Base-by-base conservation (phyloP, 2,329 filamentous ascomycete genomes). In the Colletotrichum simmondsii region DNA sequence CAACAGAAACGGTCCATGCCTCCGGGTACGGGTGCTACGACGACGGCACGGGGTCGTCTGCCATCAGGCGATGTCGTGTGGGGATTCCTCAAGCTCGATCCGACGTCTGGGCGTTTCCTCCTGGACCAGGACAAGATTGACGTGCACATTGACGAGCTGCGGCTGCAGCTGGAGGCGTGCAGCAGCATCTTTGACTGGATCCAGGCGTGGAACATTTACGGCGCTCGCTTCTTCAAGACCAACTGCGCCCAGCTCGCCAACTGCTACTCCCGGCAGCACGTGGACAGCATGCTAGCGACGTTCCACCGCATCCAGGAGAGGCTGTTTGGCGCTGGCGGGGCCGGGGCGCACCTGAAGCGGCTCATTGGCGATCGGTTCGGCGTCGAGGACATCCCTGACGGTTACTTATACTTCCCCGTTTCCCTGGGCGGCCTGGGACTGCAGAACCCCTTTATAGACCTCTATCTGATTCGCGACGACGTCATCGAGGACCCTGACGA, bases 201-300 rank as follows among this genome's bases (percentile, higher is more conserved):
- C 4, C 86, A 91, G 75, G 88, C 88, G 0, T 91, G 89, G 85
- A 91, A 91, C 75, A 87, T 84, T 52, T 91, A 90, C 77, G 85
- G 88, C 35, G 84, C 83, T 8, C 84, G 86, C 1, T 91, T 91
- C 79, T 90, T 91, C 77, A 81, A 82, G 64, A 87, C 86, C 75
- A 91, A 90, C 76, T 90, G 91, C 72, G 89, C 86, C 8, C 85
- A 85, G 66, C 85, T 88, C 4, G 86, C 88, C 16, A 83, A 87
- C 69, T 89, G 87, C 74, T 89, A 90, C 73, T 88, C 88, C 0
- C 84, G 85, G 24, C 79, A 83, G 53, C 89, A 91, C 76, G 85
- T 91, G 65, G 87, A 90, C 74, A 86, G 85, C 81, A 86, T 89
- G 68, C 83, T 91, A 65, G 78, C 81, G 3, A 88, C 87, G 0